Percentiles rank a stretch among this genome's conserved stretches.
phyloP scores from a whole-genome alignment of 2,329 filamentous ascomycete genomes.

The Fonsecaea pedrosoi region DNA sequence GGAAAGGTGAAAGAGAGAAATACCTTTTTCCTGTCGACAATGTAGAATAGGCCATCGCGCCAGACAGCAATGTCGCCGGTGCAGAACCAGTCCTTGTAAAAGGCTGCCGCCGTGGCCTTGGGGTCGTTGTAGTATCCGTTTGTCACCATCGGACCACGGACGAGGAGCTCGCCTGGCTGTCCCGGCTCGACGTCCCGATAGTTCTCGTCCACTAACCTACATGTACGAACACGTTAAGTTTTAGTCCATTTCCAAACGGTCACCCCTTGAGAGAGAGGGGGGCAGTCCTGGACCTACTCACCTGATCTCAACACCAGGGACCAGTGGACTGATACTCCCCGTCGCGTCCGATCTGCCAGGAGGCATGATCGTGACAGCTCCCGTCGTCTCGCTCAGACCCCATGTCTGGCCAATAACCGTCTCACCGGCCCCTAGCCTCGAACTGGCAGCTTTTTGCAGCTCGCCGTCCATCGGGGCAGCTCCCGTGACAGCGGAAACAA shows the following conservation, averaged over 20 bases:
- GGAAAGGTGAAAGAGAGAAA: too few relatives aligned
- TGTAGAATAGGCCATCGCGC: constrained; percentile 74
- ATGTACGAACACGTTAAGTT: constrained; percentile 37
- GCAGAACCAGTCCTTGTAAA: constrained; percentile 58
- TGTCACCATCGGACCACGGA: constrained; percentile 60
- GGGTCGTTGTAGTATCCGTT: constrained; percentile 61
- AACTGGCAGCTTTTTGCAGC: constrained; percentile 58
- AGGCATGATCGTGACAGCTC: constrained; percentile 53
- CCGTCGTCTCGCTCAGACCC: constrained; percentile 63
- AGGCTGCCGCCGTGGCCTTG: constrained; percentile 66
- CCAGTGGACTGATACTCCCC: too few relatives aligned
- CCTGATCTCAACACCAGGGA: too few relatives aligned
- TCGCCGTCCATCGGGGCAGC: constrained; percentile 65
- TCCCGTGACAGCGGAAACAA: constrained; percentile 59
- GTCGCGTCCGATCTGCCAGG: too few relatives aligned
- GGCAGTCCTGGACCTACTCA: too few relatives aligned
- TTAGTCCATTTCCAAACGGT: too few relatives aligned
- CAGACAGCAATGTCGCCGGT: background rate
- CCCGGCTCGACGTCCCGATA: constrained; percentile 26
- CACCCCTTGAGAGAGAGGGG: too few relatives aligned
- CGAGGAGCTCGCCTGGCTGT: constrained; percentile 37
- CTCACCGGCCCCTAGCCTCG: constrained; percentile 58
- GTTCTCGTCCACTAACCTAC: constrained; percentile 32
- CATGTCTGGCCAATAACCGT: constrained; percentile 48
- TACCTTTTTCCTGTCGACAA: constrained; percentile 44